Evolutionary conservation across 1,139 yeast species (phyloP).

Genomic region (Suhomyces panamericanus): DNA sequence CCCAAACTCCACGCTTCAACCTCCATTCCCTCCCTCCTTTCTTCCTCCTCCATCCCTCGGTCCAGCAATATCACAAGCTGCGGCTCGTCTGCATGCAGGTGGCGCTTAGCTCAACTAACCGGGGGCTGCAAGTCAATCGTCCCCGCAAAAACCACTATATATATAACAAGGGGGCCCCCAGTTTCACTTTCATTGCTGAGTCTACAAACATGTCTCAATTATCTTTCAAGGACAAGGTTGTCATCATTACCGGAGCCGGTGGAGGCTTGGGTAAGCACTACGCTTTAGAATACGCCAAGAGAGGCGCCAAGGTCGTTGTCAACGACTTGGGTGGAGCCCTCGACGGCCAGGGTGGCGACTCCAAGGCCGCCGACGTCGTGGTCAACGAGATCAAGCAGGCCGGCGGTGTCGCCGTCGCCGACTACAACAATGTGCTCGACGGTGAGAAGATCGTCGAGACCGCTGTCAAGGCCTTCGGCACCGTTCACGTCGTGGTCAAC

Average conservation of each 20-base stretch:
- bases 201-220: slow-evolving; percentile 32
- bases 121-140: neutral
- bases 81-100: neutral
- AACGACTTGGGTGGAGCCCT: slow-evolving; percentile 90
- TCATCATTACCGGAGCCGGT: slow-evolving; percentile 94
- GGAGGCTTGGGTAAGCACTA: slow-evolving; percentile 93
- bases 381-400: slow-evolving; percentile 75
- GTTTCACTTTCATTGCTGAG: slow-evolving; percentile 1
- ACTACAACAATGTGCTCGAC: slow-evolving; percentile 86
- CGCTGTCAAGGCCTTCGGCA: slow-evolving; percentile 83
- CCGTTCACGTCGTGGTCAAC: slow-evolving; percentile 86
- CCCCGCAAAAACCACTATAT: slow-evolving; percentile 11
- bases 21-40: neutral
- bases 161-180: slow-evolving; percentile 5
- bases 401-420: slow-evolving; percentile 91
- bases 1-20: neutral
- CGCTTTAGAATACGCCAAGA: slow-evolving; percentile 80
- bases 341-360: slow-evolving; percentile 64
- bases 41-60: neutral
- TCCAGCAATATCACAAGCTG: slow-evolving; percentile 5
- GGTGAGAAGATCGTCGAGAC: slow-evolving; percentile 86
- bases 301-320: slow-evolving; percentile 92
- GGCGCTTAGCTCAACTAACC: neutral
- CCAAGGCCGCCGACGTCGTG: slow-evolving; percentile 81
- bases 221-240: slow-evolving; percentile 77